A percentile compares a stretch with the other conserved stretches of the same genome.
These are phyloP conservation scores for Periconia macrospinosa DNA, from an alignment of 2,329 filamentous ascomycete genomes.

Conservation along the genomic window DNA sequence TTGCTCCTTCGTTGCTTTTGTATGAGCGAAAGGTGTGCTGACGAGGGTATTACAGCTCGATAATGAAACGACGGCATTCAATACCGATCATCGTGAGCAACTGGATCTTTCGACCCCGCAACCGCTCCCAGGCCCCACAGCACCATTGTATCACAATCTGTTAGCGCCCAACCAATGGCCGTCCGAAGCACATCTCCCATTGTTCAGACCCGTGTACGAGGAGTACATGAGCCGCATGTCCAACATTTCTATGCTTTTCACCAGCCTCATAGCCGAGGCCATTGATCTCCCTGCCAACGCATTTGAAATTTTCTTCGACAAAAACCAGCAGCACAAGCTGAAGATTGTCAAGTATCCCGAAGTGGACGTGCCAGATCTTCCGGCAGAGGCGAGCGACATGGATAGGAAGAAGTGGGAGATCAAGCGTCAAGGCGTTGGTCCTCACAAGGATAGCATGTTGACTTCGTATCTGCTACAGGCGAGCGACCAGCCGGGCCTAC, in stretches of 20 bases:
- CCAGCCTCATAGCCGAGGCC: slow-evolving; percentile 80
- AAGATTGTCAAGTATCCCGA: slow-evolving; percentile 90
- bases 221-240: slow-evolving; percentile 80
- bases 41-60: slow-evolving; percentile 44
- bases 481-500: slow-evolving; percentile 72
- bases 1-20: background rate
- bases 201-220: slow-evolving; percentile 69
- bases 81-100: slow-evolving; percentile 80
- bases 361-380: slow-evolving; percentile 37
- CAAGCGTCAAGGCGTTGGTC: slow-evolving; percentile 66
- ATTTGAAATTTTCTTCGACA: slow-evolving; percentile 78
- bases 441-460: slow-evolving; percentile 85
- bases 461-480: slow-evolving; percentile 81
- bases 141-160: slow-evolving; percentile 74
- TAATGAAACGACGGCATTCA: slow-evolving; percentile 69
- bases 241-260: slow-evolving; percentile 71
- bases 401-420: slow-evolving; percentile 54
- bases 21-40: slow-evolving; percentile 21
- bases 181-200: slow-evolving; percentile 61
- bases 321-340: slow-evolving; percentile 75
- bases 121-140: slow-evolving; percentile 60
- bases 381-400: slow-evolving; percentile 28
- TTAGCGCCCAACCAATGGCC: slow-evolving; percentile 82
- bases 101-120: slow-evolving; percentile 85
- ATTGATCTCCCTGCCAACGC: slow-evolving; percentile 69